These are phyloP conservation scores for Neoascochyta sp. DNA, from an alignment of 2,329 filamentous ascomycete species.

Conservation along the genomic window DNA sequence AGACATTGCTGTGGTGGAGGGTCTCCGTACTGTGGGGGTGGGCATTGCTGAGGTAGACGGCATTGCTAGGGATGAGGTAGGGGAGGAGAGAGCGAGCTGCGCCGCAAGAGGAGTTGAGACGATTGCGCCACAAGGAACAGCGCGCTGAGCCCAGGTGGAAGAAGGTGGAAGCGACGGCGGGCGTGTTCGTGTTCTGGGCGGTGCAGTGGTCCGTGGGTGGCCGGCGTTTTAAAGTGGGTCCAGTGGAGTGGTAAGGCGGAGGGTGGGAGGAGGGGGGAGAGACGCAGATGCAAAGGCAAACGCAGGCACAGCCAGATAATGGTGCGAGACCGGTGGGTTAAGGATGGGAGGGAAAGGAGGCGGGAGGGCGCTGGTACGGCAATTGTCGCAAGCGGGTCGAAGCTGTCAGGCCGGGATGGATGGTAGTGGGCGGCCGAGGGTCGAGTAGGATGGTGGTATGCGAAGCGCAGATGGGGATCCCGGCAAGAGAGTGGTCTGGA, in stretches of 20 bases:
- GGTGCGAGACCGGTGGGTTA: background rate
- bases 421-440: conserved; percentile 9
- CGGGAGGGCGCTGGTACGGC: conserved; percentile 7
- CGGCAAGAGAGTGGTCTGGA: conserved; percentile 9
- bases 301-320: conserved; percentile 4
- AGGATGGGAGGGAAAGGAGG: conserved; percentile 10
- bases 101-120: conserved; percentile 8
- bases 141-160: too few species aligned
- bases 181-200: too few species aligned
- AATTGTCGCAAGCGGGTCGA: conserved; percentile 6
- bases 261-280: conserved; percentile 4
- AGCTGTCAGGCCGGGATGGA: conserved; percentile 6
- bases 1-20: conserved; percentile 22
- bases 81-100: conserved; percentile 2
- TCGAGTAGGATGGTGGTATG: too few species aligned
- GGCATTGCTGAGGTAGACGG: conserved; percentile 1
- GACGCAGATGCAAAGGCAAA: conserved; percentile 5
- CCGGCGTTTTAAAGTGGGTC: conserved; percentile 22
- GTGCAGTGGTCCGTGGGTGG: conserved; percentile 16
- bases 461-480: conserved; percentile 14
- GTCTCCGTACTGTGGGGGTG: conserved; percentile 2
- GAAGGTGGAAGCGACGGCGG: too few species aligned
- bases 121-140: too few species aligned
- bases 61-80: too few species aligned
- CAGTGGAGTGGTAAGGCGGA: conserved; percentile 13